These are phyloP conservation scores for Saccharomycopsis capsularis DNA, from an alignment of 805 yeast species.

Conservation along the genomic window DNA sequence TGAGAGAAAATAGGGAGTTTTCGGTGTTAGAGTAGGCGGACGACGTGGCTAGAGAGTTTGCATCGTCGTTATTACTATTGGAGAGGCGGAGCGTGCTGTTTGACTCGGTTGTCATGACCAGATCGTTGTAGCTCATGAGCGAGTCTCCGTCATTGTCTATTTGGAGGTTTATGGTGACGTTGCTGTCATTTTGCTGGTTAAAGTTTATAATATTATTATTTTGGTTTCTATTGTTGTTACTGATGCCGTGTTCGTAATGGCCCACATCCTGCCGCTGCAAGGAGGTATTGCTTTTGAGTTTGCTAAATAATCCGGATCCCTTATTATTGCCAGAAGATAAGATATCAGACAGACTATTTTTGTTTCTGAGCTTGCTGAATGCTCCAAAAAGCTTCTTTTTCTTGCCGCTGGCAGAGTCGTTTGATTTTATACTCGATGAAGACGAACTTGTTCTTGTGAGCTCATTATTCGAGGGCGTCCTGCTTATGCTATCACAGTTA, in stretches of 20 bases:
- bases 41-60: neutral
- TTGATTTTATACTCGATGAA: neutral
- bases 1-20: slow-evolving; percentile 16
- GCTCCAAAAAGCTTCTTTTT: slow-evolving; percentile 6
- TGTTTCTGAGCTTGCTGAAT: neutral
- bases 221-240: neutral
- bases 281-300: slow-evolving; percentile 19
- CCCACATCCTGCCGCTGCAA: slow-evolving; percentile 1
- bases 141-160: neutral
- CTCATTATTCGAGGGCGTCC: neutral
- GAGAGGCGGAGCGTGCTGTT: neutral
- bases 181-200: neutral
- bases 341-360: slow-evolving; percentile 1
- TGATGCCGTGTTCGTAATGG: neutral
- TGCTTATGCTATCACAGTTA: neutral
- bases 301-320: slow-evolving; percentile 18
- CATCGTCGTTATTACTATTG: too few relatives aligned
- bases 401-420: slow-evolving; percentile 1
- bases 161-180: neutral
- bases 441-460: neutral
- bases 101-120: neutral
- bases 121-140: neutral
- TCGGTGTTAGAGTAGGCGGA: slow-evolving; percentile 1
- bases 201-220: neutral
- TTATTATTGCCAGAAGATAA: slow-evolving; percentile 21